These are phyloP conservation scores for Penstemon eatonii DNA, from an alignment of 257 asterid species.

Conservation along the genomic window DNA sequence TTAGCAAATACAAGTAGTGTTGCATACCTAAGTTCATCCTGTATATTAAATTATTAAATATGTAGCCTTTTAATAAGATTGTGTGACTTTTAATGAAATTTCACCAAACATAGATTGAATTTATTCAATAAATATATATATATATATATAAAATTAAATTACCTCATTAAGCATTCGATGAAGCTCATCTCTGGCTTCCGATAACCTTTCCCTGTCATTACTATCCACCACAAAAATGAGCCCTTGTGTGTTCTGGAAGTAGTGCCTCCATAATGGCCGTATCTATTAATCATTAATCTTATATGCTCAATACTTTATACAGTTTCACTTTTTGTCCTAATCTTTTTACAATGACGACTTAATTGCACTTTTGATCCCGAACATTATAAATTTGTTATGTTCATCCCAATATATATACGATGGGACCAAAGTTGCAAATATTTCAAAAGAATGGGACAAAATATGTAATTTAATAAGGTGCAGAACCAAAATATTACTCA, in stretches of 20 bases:
- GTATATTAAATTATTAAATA: neutral
- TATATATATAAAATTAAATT: neutral
- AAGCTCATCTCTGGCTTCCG: slow-evolving; percentile 52
- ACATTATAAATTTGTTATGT: too few relatives aligned
- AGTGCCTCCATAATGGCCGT: slow-evolving; percentile 50
- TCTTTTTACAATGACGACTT: too few relatives aligned
- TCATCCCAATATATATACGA: too few relatives aligned
- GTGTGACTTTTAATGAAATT: slow-evolving; percentile 6
- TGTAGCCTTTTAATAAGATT: slow-evolving; percentile 4
- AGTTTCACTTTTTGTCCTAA: too few relatives aligned
- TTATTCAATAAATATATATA: neutral
- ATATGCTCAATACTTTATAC: too few relatives aligned
- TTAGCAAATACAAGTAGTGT: slow-evolving; percentile 47
- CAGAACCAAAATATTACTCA: too few relatives aligned
- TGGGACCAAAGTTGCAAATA: too few relatives aligned
- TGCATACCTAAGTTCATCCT: slow-evolving; percentile 46
- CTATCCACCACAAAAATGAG: slow-evolving; percentile 56
- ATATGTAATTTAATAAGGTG: too few relatives aligned
- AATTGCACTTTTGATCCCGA: too few relatives aligned
- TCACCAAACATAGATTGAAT: slow-evolving; percentile 17
- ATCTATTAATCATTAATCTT: slow-evolving; percentile 29
- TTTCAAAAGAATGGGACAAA: too few relatives aligned
- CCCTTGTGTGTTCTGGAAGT: slow-evolving; percentile 49
- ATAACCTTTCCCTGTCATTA: slow-evolving; percentile 41
- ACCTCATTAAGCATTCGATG: slow-evolving; percentile 52